Evolutionary conservation across 257 asterid species (phyloP).

Genomic region (Scutellaria baicalensis): DNA sequence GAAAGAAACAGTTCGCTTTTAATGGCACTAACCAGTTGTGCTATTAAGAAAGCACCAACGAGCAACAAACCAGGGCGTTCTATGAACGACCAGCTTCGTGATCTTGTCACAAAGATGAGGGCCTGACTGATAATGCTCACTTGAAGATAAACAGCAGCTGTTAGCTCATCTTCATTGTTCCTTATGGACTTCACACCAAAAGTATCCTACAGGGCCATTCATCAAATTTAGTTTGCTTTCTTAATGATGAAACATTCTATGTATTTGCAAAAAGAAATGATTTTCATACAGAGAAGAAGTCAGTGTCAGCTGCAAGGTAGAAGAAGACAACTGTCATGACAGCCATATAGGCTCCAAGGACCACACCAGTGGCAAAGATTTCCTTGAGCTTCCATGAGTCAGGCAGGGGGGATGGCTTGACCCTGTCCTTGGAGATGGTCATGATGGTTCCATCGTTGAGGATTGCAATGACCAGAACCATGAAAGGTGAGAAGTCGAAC

Average conservation of each 20-base stretch:
- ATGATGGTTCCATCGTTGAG: constrained; percentile 58
- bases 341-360: constrained; percentile 50
- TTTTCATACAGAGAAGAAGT: constrained; percentile 36
- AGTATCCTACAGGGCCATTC: constrained; percentile 15
- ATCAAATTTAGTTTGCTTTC: neutral
- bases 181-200: constrained; percentile 40
- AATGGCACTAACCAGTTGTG: constrained; percentile 53
- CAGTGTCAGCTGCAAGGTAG: constrained; percentile 30
- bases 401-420: constrained; percentile 49
- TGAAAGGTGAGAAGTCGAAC: constrained; percentile 54
- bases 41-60: constrained; percentile 45
- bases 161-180: constrained; percentile 31
- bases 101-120: constrained; percentile 73
- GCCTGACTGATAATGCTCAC: constrained; percentile 86
- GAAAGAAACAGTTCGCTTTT: neutral
- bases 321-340: constrained; percentile 43
- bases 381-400: constrained; percentile 58
- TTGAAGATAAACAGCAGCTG: constrained; percentile 79
- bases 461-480: constrained; percentile 49
- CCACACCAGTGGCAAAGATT: constrained; percentile 48
- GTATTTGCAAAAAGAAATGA: no score
- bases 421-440: constrained; percentile 59
- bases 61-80: constrained; percentile 74
- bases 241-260: no score
- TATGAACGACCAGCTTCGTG: constrained; percentile 64